These are phyloP conservation scores for Diaporthe sp. DNA, from an alignment of 2,329 filamentous ascomycete genomes.

Conservation along the genomic window DNA sequence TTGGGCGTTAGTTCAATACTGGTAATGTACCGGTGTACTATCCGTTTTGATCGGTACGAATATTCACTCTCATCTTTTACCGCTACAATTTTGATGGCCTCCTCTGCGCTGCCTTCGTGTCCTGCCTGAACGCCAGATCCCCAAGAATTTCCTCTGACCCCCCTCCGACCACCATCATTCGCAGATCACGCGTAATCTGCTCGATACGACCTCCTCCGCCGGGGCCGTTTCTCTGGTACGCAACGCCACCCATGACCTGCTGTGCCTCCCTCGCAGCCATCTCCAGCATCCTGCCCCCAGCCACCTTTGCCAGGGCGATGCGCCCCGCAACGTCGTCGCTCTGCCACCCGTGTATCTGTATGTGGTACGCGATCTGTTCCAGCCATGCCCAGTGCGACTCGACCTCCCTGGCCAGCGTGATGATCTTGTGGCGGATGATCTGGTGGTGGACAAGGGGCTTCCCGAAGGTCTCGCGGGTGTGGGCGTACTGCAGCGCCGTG, in stretches of 20 bases:
- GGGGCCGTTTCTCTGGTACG: conserved; percentile 59
- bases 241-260: conserved; percentile 63
- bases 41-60: too few relatives aligned
- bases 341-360: conserved; percentile 47
- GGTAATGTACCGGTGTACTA: too few relatives aligned
- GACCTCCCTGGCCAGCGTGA: conserved; percentile 68
- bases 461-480: conserved; percentile 67
- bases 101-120: conserved; percentile 45
- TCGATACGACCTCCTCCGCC: conserved; percentile 58
- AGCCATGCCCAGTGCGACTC: conserved; percentile 71
- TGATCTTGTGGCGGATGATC: conserved; percentile 69
- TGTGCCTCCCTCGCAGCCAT: conserved; percentile 63
- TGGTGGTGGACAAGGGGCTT: conserved; percentile 67
- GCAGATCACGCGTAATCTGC: conserved; percentile 63
- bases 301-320: conserved; percentile 55
- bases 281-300: conserved; percentile 61
- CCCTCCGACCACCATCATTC: conserved; percentile 66
- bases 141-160: conserved; percentile 65
- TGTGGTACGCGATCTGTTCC: conserved; percentile 69
- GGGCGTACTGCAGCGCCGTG: conserved; percentile 64
- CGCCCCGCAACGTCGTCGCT: conserved; percentile 48
- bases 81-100: neutral
- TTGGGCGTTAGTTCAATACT: too few relatives aligned
- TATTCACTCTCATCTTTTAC: too few relatives aligned
- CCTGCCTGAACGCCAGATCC: conserved; percentile 61